Evolutionary conservation across 75 land plant species (phyloP), one percentile per base, ranked within the genome.

Genomic region (Cunninghamia lanceolata): DNA sequence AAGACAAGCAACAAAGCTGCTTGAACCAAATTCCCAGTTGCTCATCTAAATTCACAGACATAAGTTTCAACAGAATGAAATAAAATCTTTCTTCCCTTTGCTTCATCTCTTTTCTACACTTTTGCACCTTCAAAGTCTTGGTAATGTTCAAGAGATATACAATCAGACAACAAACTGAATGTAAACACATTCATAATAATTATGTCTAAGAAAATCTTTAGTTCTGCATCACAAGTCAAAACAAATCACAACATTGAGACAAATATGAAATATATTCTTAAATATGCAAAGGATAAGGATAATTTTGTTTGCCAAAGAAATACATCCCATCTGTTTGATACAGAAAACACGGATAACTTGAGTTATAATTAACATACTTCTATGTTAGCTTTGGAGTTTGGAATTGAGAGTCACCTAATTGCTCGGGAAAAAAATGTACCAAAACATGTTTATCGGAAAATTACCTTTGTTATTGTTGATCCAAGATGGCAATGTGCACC

Each of bases 401-500:
- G n/a, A 32, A n/a, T n/a, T n/a, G 43, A 42, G 14, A n/a, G 32
- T 45, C 34, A 1, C 32, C 82, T n/a, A 13, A 80, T n/a, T 80
- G 28, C 28, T 13, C 30, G 8, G 15, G 45, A 30, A 85, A 38
- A 11, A 47, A 85, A 16, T 56, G 43, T 53, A 6, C 15, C n/a
- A 4, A 17, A 50, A 30, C 21, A 34, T 15, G 38, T 54, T 71
- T n/a, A 28, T 19, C 4, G 30, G 42, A 21, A 14, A 40, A 80
- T 59, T 87, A 95, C 99, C 95, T 98, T 98, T 32, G 98, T 95
- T 39, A 98, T 98, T 78, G 99, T 98, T 40, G 99, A 98, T 28
- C 99, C 99, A 68, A 98, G 91, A 89, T 98, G 99, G 83, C 99
- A 98, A 85, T 98, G 99, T 28, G 92, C 99, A 21, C 99, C 99